Evolutionary conservation across 441 rosid species (phyloP), one percentile per base, ranked within the genome.

Genomic region (Gossypium trilobum): DNA sequence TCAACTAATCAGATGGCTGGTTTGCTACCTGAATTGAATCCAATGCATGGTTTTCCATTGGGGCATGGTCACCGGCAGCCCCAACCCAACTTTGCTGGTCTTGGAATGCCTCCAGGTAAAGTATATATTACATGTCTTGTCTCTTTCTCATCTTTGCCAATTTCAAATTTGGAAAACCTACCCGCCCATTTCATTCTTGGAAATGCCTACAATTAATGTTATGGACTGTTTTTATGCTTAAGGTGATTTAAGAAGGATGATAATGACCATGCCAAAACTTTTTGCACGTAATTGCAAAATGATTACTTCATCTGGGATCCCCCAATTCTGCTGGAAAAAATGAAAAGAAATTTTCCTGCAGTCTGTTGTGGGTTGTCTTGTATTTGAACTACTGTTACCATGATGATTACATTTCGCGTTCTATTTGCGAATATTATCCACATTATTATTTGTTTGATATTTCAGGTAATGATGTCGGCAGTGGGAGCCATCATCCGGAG

Each of bases 51-150:
- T 64, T 77, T 85, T 52, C 86, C 91, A 52, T 84, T 85, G 57
- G 83, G 89, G 77, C 93, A 82, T 62, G 83, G 88, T 78, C 92
- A 83, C 60, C 77, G 69, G 83, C 96, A 84, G 81, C 89, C 89
- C 36, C 97, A 83, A 70, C 89, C 89, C 22, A 85, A 85, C 83
- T 79, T 85, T 59, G 77, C 85, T 6, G 79, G 85, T 72, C 29
- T 50, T 59, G 85, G 87, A 55, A 83, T 86, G 70, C 86, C 85
- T 11, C 85, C 82, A 78, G 92, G 93, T 88, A 82, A 80, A 60
- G 20, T 73, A 23, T 54, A 73, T 14, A 10, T 17, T 19, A 8
- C 8, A 33, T 51, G 13, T 39, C 23, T 23, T 27, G 1, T 58
- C 44, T 71, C 55, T 13, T 42, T 33, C 19, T 27, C 44, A 25